These are phyloP conservation scores for Parathielavia appendiculata DNA, from an alignment of 495 filamentous ascomycete genomes.

Conservation along the genomic window DNA sequence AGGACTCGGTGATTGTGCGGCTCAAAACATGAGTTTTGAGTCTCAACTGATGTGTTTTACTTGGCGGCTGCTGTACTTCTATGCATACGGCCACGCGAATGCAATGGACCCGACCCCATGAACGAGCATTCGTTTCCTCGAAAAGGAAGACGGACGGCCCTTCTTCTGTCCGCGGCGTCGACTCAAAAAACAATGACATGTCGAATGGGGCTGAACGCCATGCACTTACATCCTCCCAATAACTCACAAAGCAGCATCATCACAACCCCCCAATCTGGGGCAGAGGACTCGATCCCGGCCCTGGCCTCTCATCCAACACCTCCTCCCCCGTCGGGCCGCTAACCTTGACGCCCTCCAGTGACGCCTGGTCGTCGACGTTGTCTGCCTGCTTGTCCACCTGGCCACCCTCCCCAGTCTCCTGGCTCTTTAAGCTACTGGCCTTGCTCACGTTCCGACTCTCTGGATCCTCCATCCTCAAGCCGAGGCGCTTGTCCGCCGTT, in stretches of 20 bases:
- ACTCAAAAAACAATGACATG: too few relatives aligned
- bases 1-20: too few relatives aligned
- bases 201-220: too few relatives aligned
- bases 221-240: background rate
- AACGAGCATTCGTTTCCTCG: too few relatives aligned
- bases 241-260: background rate
- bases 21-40: too few relatives aligned
- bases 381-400: background rate
- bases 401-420: constrained; percentile 15
- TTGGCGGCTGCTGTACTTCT: too few relatives aligned
- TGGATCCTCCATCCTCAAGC: constrained; percentile 56
- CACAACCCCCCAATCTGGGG: background rate
- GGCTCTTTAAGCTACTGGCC: constrained; percentile 46
- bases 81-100: too few relatives aligned
- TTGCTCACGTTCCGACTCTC: constrained; percentile 60
- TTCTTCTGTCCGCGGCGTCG: too few relatives aligned
- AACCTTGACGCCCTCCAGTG: constrained; percentile 29
- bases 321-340: constrained; percentile 34
- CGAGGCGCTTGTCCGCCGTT: constrained; percentile 55
- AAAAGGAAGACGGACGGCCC: too few relatives aligned
- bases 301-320: constrained; percentile 18
- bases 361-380: constrained; percentile 27
- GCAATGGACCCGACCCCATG: too few relatives aligned
- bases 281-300: background rate
- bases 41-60: too few relatives aligned